Evolutionary conservation across 1,139 yeast genomes (phyloP).

Genomic region (Nakaseomyces kungkrabaensis): DNA sequence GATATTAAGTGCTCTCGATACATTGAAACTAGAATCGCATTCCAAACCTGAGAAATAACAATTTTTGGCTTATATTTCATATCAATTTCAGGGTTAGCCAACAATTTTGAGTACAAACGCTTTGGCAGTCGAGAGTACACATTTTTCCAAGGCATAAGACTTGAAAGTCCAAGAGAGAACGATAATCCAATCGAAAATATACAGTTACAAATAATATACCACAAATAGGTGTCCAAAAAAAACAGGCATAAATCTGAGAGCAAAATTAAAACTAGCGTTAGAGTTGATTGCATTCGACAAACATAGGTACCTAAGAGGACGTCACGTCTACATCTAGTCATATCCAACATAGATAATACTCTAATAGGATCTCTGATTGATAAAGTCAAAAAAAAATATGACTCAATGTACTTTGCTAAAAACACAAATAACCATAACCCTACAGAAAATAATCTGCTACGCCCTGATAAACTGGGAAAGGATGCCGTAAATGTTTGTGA

Average conservation of each 20-base stretch:
- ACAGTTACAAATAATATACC: slow-evolving; percentile 81
- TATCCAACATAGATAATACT: slow-evolving; percentile 49
- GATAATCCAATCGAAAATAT: slow-evolving; percentile 62
- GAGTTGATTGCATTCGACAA: slow-evolving; percentile 51
- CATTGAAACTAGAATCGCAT: slow-evolving; percentile 64
- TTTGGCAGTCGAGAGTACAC: slow-evolving; percentile 66
- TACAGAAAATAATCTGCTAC: slow-evolving; percentile 48
- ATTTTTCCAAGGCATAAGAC: slow-evolving; percentile 81
- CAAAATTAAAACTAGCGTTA: slow-evolving; percentile 46
- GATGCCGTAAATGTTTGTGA: slow-evolving; percentile 44
- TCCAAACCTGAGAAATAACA: slow-evolving; percentile 68
- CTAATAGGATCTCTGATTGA: slow-evolving; percentile 73
- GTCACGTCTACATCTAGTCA: slow-evolving; percentile 59
- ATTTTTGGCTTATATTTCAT: slow-evolving; percentile 39
- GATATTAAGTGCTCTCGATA: slow-evolving; percentile 71
- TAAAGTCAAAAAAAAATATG: slow-evolving; percentile 69
- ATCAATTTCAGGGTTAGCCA: slow-evolving; percentile 44
- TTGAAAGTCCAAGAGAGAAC: slow-evolving; percentile 64
- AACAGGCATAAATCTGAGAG: slow-evolving; percentile 64
- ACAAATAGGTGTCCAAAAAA: slow-evolving; percentile 75
- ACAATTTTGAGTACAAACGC: slow-evolving; percentile 55
- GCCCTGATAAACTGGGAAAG: slow-evolving; percentile 44
- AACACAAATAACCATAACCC: slow-evolving; percentile 63
- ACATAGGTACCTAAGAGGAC: slow-evolving; percentile 38
- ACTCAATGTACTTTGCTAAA: slow-evolving; percentile 64